These are phyloP conservation scores for Wickerhamia fluorescens DNA, from an alignment of 805 yeast genomes.

Conservation along the genomic window DNA sequence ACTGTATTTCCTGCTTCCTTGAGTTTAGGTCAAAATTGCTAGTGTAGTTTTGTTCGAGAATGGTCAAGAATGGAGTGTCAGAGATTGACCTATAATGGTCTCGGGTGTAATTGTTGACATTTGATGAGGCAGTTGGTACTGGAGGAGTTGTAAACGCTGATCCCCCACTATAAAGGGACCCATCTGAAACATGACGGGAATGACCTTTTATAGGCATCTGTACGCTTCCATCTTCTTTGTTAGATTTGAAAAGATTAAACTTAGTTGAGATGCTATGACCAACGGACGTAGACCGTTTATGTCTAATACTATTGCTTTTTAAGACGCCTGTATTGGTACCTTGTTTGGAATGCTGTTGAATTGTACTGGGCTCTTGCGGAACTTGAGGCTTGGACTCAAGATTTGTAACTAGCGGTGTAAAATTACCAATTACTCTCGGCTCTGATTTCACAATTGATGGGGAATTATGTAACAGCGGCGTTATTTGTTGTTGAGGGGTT, in stretches of 20 bases:
- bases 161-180: conserved; percentile 21
- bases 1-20: conserved; percentile 33
- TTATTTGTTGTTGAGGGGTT: too few relatives aligned
- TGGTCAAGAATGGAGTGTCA: conserved; percentile 29
- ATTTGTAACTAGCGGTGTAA: conserved; percentile 29
- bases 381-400: too few relatives aligned
- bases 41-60: conserved; percentile 8
- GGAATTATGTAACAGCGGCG: too few relatives aligned
- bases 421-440: conserved; percentile 3
- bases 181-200: conserved; percentile 34
- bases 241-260: conserved; percentile 27
- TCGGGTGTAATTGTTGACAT: conserved; percentile 5
- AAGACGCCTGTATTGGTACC: too few relatives aligned
- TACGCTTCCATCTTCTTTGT: conserved; percentile 10
- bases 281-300: conserved; percentile 34
- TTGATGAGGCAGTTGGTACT: conserved; percentile 27
- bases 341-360: too few relatives aligned
- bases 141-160: conserved; percentile 41
- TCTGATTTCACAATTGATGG: too few relatives aligned
- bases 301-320: too few relatives aligned
- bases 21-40: conserved; percentile 27
- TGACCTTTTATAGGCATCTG: too few relatives aligned
- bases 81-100: conserved; percentile 38
- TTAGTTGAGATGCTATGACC: conserved; percentile 20
- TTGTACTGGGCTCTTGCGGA: too few relatives aligned